Evolutionary conservation across 352 stramenopile species (phyloP).

Genomic region (Sclerospora graminicola): DNA sequence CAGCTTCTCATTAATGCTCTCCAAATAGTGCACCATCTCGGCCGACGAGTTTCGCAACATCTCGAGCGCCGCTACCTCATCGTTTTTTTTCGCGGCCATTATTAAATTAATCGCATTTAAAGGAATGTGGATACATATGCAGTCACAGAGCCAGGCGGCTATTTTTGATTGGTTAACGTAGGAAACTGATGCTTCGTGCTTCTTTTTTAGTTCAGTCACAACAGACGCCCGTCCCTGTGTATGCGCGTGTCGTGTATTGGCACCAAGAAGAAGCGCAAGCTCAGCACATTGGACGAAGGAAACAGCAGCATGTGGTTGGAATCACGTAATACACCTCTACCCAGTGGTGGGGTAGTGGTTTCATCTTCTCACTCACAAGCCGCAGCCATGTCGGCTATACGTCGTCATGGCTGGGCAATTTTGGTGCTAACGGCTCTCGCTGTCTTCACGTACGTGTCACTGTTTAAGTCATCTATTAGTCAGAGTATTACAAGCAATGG

Average conservation of each 20-base stretch:
- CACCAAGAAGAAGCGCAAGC: constrained; percentile 77
- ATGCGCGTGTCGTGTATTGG: constrained; percentile 30
- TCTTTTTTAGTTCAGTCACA: no score
- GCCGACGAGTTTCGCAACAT: constrained; percentile 66
- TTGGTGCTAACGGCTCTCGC: constrained; percentile 37
- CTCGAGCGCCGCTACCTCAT: constrained; percentile 72
- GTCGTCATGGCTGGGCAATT: constrained; percentile 39
- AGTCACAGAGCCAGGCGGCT: constrained; percentile 8
- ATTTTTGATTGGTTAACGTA: constrained; percentile 2
- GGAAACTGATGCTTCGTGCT: neutral
- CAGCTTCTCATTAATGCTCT: constrained; percentile 68
- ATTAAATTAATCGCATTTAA: neutral
- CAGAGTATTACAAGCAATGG: constrained; percentile 4
- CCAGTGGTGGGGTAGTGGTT: constrained; percentile 11
- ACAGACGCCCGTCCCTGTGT: constrained; percentile 1
- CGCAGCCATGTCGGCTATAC: constrained; percentile 26
- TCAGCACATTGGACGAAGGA: constrained; percentile 43
- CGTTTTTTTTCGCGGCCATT: constrained; percentile 47
- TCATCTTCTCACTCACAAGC: constrained; percentile 20
- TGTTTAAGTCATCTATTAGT: constrained; percentile 40
- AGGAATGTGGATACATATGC: neutral
- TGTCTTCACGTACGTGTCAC: constrained; percentile 48
- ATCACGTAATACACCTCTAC: constrained; percentile 15
- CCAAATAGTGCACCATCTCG: constrained; percentile 62
- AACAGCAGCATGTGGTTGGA: constrained; percentile 45